Evolutionary conservation across 768 basidiomycete genomes (phyloP).

Genomic region (Pleurotus ostreatus): DNA sequence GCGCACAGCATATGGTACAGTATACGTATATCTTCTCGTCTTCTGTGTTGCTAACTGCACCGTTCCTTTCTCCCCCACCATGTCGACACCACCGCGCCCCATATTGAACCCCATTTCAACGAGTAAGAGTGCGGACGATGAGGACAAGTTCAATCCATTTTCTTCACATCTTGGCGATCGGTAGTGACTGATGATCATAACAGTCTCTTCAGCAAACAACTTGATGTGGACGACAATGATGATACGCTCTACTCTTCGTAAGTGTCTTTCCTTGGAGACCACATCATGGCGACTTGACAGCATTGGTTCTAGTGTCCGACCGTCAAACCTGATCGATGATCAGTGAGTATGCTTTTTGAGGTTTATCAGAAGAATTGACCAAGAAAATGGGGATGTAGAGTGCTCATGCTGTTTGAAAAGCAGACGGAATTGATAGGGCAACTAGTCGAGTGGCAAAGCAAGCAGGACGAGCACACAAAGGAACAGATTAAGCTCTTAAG

Average conservation of each 20-base stretch:
- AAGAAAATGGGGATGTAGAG: not conserved
- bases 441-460: not conserved
- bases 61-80: no score
- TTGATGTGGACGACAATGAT: not conserved
- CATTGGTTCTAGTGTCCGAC: not conserved
- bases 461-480: constrained; percentile 2
- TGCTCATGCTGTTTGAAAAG: not conserved
- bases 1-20: no score
- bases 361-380: no score
- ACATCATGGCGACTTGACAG: not conserved
- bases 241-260: constrained; percentile 1
- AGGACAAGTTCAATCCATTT: not conserved
- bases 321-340: not conserved
- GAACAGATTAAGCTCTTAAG: constrained; percentile 5
- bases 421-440: not conserved
- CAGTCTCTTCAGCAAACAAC: not conserved
- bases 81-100: not conserved
- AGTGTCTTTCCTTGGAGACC: not conserved
- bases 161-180: no score
- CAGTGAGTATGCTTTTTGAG: not conserved
- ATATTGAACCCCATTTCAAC: not conserved
- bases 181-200: not conserved
- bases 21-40: no score
- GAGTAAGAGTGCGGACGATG: not conserved
- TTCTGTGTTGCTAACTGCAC: no score